Percentiles rank a stretch among this genome's conserved stretches.
Evolutionary conservation across 371 early-diverging fungal species (phyloP).

Genomic region (Edhazardia aedis): DNA sequence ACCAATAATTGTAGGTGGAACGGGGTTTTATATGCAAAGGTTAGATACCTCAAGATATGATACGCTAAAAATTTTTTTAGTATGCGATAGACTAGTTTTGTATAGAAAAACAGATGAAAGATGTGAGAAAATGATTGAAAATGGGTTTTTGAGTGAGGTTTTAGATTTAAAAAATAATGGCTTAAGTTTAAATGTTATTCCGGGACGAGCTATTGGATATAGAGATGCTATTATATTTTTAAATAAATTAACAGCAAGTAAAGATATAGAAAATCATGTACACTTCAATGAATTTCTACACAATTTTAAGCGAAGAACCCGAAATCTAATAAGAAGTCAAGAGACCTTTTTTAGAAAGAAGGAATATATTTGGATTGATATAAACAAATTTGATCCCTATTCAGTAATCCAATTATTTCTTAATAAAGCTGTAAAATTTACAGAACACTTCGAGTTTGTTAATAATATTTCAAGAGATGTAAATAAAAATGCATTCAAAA

Average conservation of each 20-base stretch:
- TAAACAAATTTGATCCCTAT: neutral
- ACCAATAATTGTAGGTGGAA: slow-evolving; percentile 2
- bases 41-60: neutral
- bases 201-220: neutral
- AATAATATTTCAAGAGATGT: no score
- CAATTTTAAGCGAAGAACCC: neutral
- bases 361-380: slow-evolving; percentile 1
- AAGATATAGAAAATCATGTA: neutral
- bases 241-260: neutral
- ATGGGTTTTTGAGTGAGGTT: slow-evolving; percentile 1
- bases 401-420: no score
- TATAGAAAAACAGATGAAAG: neutral
- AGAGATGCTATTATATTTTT: neutral
- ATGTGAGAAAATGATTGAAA: slow-evolving; percentile 4
- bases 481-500: no score
- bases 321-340: neutral
- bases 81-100: neutral
- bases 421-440: no score
- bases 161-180: neutral
- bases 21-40: neutral
- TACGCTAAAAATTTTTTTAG: neutral
- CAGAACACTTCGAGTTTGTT: no score
- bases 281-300: neutral
- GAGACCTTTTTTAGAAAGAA: neutral
- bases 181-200: neutral